phyloP scores from a whole-genome alignment of 257 asterid genomes.

The Jacaranda mimosifolia region DNA sequence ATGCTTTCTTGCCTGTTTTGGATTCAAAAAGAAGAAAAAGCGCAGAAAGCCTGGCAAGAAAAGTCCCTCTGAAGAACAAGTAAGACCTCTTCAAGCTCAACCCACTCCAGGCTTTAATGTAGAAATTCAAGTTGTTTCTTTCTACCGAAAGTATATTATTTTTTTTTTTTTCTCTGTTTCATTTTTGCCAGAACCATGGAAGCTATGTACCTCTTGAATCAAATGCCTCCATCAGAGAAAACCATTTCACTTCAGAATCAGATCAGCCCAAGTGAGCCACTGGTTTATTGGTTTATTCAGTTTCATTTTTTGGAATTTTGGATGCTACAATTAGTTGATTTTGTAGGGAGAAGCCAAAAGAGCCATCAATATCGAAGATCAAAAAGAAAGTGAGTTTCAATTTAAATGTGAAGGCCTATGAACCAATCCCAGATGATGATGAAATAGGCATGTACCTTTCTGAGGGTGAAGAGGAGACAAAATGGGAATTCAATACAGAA shows the following conservation, averaged over 20 bases:
- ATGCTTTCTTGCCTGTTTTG: constrained; percentile 80
- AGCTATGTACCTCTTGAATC: constrained; percentile 73
- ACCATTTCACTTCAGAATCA: constrained; percentile 43
- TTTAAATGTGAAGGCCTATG: constrained; percentile 71
- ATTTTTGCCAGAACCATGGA: constrained; percentile 49
- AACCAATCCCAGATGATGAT: constrained; percentile 54
- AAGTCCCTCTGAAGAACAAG: constrained; percentile 44
- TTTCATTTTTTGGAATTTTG: neutral
- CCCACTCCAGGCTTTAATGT: neutral
- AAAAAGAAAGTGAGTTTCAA: constrained; percentile 82
- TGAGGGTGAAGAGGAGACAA: constrained; percentile 52
- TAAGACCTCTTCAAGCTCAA: constrained; percentile 35
- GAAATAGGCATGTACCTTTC: constrained; percentile 36
- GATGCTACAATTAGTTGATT: neutral
- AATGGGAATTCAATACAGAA: constrained; percentile 50
- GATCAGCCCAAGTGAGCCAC: constrained; percentile 47
- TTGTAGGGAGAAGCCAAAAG: constrained; percentile 58
- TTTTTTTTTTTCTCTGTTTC: neutral
- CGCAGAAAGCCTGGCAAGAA: constrained; percentile 46
- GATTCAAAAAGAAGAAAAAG: constrained; percentile 54
- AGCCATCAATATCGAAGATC: constrained; percentile 52
- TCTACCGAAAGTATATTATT: neutral
- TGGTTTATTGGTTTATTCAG: neutral
- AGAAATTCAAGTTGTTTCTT: neutral
- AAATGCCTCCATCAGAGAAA: constrained; percentile 40